Conservation (phyloP, 2,329 filamentous ascomycete genomes). For the Coniochaeta ligniaria region DNA sequence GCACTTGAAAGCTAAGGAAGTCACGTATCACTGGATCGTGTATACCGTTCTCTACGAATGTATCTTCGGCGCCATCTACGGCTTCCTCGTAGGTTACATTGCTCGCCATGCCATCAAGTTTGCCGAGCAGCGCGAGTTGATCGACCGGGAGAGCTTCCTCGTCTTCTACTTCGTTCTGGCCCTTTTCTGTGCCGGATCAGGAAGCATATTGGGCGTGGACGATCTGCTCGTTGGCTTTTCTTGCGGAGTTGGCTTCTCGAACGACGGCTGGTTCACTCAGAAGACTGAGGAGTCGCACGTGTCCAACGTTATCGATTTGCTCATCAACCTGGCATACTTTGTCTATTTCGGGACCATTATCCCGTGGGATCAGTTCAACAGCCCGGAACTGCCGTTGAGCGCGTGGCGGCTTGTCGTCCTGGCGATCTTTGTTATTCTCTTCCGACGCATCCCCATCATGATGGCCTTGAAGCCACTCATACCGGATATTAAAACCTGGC, state of each 20-base stretch:
- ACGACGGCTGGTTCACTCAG: conserved; percentile 97
- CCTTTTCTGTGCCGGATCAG: conserved; percentile 90
- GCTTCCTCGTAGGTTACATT: conserved; percentile 80
- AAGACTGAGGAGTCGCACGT: conserved; percentile 98
- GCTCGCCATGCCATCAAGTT: conserved; percentile 85
- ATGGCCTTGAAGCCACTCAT: conserved; percentile 83
- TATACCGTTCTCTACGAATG: conserved; percentile 92
- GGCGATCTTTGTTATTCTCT: conserved; percentile 87
- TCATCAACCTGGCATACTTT: conserved; percentile 96
- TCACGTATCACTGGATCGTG: conserved; percentile 82
- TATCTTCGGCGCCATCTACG: conserved; percentile 83
- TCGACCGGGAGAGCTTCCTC: conserved; percentile 94
- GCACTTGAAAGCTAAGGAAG: conserved; percentile 57
- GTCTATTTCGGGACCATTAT: conserved; percentile 97
- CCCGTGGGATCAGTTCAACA: conserved; percentile 89
- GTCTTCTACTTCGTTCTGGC: conserved; percentile 98
- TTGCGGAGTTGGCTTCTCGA: conserved; percentile 96
- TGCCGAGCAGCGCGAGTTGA: conserved; percentile 76
- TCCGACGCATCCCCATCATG: conserved; percentile 95
- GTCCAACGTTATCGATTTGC: conserved; percentile 95
- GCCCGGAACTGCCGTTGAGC: conserved; percentile 61
- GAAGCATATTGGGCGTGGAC: conserved; percentile 84
- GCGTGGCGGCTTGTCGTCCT: conserved; percentile 93
- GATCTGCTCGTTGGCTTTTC: conserved; percentile 93
- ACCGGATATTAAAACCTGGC: conserved; percentile 96